A percentile compares a stretch with the other conserved stretches of the same genome.
These are phyloP conservation scores for Nepenthes gracilis DNA, from an alignment of 148 eudicot species.

Conservation along the genomic window DNA sequence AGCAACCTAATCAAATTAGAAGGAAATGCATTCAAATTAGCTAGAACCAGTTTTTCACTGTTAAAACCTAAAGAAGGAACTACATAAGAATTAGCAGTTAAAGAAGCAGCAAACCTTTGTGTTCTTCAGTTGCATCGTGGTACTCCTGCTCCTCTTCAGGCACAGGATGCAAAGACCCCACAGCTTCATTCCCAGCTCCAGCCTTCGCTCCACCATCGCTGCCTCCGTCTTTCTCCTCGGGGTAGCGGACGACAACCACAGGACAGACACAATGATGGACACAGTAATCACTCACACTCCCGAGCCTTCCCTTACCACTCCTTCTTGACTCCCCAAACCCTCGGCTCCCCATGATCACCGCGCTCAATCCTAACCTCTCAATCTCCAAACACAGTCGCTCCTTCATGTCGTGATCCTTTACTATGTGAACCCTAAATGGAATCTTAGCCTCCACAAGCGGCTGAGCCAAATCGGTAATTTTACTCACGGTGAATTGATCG, in stretches of 20 bases:
- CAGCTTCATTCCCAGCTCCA: background rate
- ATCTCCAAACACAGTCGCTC: conserved; percentile 56
- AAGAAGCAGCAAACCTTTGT: conserved; percentile 9
- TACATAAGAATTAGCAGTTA: too few species aligned
- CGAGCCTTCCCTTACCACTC: conserved; percentile 27
- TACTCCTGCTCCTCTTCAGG: conserved; percentile 19
- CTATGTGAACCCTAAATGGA: conserved; percentile 34
- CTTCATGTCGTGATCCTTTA: conserved; percentile 60
- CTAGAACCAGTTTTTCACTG: too few species aligned
- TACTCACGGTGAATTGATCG: conserved; percentile 30
- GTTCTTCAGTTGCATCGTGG: background rate
- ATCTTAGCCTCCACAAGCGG: conserved; percentile 33
- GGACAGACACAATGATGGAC: conserved; percentile 63
- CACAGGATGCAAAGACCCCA: conserved; percentile 15
- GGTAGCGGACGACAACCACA: conserved; percentile 49
- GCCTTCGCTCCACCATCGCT: conserved; percentile 2
- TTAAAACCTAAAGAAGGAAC: too few species aligned
- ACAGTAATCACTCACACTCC: conserved; percentile 72
- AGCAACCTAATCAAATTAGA: too few species aligned
- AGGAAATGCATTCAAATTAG: too few species aligned
- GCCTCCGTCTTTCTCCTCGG: conserved; percentile 12
- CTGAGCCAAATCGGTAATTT: conserved; percentile 28
- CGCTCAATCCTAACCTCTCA: conserved; percentile 54
- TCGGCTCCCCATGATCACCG: conserved; percentile 54
- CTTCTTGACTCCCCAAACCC: conserved; percentile 46